Percentiles rank a stretch among this genome's conserved stretches.
Conservation (phyloP, 352 stramenopile genomes). For the Pythium periplocum region DNA sequence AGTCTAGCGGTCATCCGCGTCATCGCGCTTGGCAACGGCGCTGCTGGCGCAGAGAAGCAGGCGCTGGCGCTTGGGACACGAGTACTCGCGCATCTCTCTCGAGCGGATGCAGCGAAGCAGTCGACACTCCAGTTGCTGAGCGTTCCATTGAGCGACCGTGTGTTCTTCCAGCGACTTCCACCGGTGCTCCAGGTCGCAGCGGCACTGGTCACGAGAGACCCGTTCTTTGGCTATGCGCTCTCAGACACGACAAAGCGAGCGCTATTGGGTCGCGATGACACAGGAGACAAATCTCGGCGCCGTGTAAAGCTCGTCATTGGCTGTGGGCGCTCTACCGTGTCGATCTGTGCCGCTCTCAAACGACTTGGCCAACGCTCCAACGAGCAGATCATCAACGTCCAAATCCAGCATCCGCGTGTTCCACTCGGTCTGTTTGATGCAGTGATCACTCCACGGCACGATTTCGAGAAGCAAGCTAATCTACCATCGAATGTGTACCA, state of each 20-base stretch:
- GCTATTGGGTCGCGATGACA: conserved; percentile 3
- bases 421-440: conserved; percentile 51
- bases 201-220: conserved; percentile 27
- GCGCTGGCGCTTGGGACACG: conserved; percentile 45
- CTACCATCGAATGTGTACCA: conserved; percentile 28
- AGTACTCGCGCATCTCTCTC: conserved; percentile 15
- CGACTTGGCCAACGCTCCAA: conserved; percentile 6
- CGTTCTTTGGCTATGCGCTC: conserved; percentile 44
- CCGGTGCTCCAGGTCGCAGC: conserved; percentile 35
- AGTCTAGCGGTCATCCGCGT: conserved; percentile 20
- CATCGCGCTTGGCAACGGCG: conserved; percentile 66
- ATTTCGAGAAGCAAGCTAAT: conserved; percentile 21
- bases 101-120: conserved; percentile 3
- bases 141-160: neutral
- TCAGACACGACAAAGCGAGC: neutral
- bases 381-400: conserved; percentile 46
- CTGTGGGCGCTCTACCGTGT: conserved; percentile 58
- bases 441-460: conserved; percentile 53
- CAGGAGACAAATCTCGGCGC: conserved; percentile 2
- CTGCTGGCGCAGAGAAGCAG: conserved; percentile 74
- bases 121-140: no score
- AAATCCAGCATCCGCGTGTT: conserved; percentile 72
- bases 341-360: conserved; percentile 55
- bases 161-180: conserved; percentile 31
- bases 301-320: conserved; percentile 48